phyloP scores from a whole-genome alignment of 164 flowering plant species.

The Magnolia changhungtana region DNA sequence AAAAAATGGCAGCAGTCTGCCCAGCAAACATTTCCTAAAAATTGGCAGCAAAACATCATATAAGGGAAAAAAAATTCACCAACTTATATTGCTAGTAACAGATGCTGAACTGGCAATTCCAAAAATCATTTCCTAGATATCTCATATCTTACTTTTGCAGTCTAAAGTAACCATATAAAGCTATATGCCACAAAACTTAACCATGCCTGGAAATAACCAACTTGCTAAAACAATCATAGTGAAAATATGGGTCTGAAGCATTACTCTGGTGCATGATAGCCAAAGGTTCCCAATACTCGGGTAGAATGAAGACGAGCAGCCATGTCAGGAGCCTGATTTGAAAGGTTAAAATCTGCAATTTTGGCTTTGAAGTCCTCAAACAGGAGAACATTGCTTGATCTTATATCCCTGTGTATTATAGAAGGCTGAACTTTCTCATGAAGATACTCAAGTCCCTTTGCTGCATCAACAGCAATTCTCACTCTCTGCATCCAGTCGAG shows the following conservation, averaged over 20 bases:
- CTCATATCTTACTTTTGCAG: no score
- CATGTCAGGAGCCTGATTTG: conserved; percentile 49
- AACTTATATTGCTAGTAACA: no score
- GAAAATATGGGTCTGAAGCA: background rate
- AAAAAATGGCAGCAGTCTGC: no score
- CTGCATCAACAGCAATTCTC: conserved; percentile 47
- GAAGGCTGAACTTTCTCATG: conserved; percentile 52
- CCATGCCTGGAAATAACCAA: no score
- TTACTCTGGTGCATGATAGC: conserved; percentile 62
- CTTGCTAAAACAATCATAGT: no score
- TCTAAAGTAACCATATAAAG: no score
- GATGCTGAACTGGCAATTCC: no score
- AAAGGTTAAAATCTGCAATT: conserved; percentile 50
- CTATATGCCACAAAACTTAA: no score
- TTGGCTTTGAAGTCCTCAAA: conserved; percentile 45
- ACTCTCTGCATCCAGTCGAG: conserved; percentile 51
- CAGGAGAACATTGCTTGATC: conserved; percentile 55
- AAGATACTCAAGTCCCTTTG: conserved; percentile 54
- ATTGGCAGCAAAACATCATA: no score
- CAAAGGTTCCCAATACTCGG: conserved; percentile 57
- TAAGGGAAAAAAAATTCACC: no score
- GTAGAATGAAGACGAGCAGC: conserved; percentile 58
- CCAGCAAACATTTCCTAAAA: no score
- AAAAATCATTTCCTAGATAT: no score
- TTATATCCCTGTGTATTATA: conserved; percentile 43